Evolutionary conservation across 2,329 filamentous ascomycete species (phyloP), one percentile per base, ranked within the genome.

Genomic region (Clonostachys byssicola): DNA sequence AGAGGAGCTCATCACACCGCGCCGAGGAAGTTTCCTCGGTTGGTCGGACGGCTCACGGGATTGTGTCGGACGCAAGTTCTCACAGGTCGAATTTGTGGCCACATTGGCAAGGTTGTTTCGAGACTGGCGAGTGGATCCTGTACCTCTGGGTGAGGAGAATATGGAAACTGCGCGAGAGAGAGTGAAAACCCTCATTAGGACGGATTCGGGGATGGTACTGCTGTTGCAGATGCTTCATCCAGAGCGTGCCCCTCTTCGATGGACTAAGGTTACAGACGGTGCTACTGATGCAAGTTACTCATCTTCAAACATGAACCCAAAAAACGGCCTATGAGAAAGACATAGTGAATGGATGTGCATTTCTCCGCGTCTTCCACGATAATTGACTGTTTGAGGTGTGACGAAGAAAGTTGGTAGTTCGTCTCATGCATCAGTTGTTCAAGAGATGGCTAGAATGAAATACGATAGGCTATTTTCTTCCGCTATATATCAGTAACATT

Each of bases 31-130:
- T 12, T 52, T 51, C 34, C 6, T 53, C 16, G 51, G 51, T 3
- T 66, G 63, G 62, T 60, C 61, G 0, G 61, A 63, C 3, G 62
- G 62, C 14, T 38, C 49, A 16, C 58, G 56, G 8, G 56, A 59
- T 44, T 65, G 62, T 17, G 56, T 59, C 0, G 64, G 60, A 0
- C 52, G 45, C 17, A 65, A 63, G 44, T 65, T 67, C 48, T 58
- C 61, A 3, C 56, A 65, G 42, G 59, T 67, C 43, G 61, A 65
- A 51, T 59, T 60, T 34, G 63, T 61, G 5, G 60, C 60, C 2
- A 57, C 54, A 6, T 46, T 64, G 34, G 59, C 61, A 2, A 46
- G 39, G 13, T 40, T 63, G 14, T 58, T 62, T 43, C 44, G 49
- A 3, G 53, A 57, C 23, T 56, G 52, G 51, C 44, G 44, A 5